Base-by-base conservation (phyloP, 441 rosid species). In the Capsella rubella region DNA sequence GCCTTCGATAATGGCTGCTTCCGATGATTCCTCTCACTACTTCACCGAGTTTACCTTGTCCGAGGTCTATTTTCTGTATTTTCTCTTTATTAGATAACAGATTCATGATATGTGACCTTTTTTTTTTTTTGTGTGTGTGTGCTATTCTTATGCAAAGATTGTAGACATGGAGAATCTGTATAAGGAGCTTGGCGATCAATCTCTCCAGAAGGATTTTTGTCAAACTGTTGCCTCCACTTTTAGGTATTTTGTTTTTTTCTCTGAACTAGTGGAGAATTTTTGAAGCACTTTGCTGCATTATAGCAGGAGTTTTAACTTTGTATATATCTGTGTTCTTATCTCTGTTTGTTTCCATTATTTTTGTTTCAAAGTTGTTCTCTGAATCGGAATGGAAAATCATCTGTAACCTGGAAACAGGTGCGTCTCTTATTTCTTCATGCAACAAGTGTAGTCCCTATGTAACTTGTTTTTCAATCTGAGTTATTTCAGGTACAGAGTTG, bases 401-500 rank as follows among this genome's bases (percentile, higher is more conserved):
- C 87, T 46, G 70, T 89, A 58, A 82, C 95, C n/a, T 87, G 89
- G 87, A 60, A 81, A 45, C 94, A 89, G 91, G 95, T 93, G 76
- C 43, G 78, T 75, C 39, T 74, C 66, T 61, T 62, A 31, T 27
- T 39, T 32, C 53, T 63, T 49, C 5, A 25, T 50, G 25, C 14
- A 47, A 28, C 28, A 45, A 54, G 7, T 27, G 4, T 27, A n/a
- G 14, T 3, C 4, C 5, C 39, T 11, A 14, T 42, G 29, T 55
- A 42, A 63, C 25, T 28, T 42, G 0, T 57, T 78, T 6, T 37
- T 56, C 49, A 3, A 4, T 1, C 28, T 49, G 79, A 71, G 62
- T 37, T 66, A 59, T 8, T 73, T 8, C 76, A 91, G 98, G 96
- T 91, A 67, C 84, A 81, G 43, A 73, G 65, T 74, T 93, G 97